These are phyloP conservation scores for Echinosophora koreensis DNA, from an alignment of 306 rosid genomes.

Conservation along the genomic window DNA sequence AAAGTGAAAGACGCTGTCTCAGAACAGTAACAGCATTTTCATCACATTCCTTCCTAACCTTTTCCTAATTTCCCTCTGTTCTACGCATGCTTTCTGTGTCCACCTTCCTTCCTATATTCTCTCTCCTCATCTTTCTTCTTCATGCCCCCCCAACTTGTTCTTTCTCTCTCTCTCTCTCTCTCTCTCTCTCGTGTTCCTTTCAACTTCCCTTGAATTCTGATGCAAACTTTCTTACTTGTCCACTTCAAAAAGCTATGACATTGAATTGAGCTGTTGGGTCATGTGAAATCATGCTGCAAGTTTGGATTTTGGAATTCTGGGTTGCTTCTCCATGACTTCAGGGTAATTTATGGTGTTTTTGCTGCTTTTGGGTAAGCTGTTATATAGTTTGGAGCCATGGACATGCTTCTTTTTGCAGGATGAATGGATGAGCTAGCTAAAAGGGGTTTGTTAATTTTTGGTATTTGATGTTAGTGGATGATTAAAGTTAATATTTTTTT, in stretches of 20 bases:
- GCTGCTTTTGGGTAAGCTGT: slow-evolving; percentile 52
- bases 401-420: neutral
- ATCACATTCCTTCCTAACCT: slow-evolving; percentile 60
- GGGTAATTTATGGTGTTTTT: slow-evolving; percentile 33
- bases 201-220: slow-evolving; percentile 21
- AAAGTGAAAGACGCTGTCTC: slow-evolving; percentile 23
- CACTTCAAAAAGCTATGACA: slow-evolving; percentile 30
- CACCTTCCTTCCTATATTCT: slow-evolving; percentile 39
- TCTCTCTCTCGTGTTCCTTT: neutral
- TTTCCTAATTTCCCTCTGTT: slow-evolving; percentile 58
- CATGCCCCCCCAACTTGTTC: slow-evolving; percentile 23
- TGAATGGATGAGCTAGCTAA: slow-evolving; percentile 36
- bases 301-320: slow-evolving; percentile 43
- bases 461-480: slow-evolving; percentile 13
- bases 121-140: slow-evolving; percentile 22
- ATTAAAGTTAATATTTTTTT: slow-evolving; percentile 31
- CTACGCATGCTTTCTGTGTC: slow-evolving; percentile 55
- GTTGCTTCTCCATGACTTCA: slow-evolving; percentile 19
- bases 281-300: slow-evolving; percentile 35
- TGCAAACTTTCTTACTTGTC: slow-evolving; percentile 10
- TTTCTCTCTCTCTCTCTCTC: slow-evolving; percentile 6
- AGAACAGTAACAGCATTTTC: slow-evolving; percentile 58
- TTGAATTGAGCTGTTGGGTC: slow-evolving; percentile 45
- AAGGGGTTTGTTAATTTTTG: slow-evolving; percentile 34
- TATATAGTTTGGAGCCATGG: slow-evolving; percentile 59